Percentiles rank a stretch among this genome's conserved stretches.
Conservation (phyloP, 169 alveolate species). For the Besnoitia besnoiti region DNA sequence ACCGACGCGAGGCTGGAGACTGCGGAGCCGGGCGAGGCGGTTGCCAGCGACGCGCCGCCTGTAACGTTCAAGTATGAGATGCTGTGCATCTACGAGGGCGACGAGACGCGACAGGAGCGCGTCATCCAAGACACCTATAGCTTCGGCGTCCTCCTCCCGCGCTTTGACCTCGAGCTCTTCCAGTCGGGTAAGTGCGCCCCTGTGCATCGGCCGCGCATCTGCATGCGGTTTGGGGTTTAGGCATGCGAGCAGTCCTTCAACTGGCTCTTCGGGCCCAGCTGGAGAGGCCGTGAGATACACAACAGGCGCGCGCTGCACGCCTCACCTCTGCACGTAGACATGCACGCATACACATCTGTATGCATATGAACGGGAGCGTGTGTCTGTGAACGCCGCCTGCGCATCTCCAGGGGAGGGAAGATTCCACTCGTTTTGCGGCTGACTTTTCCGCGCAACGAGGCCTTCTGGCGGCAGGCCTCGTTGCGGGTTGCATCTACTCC, state of each 20-base stretch:
- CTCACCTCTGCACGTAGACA: not conserved
- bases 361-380: too few species aligned
- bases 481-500: too few species aligned
- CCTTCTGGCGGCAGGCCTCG: too few species aligned
- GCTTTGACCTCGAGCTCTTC: conserved; percentile 72
- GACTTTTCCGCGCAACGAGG: too few species aligned
- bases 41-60: conserved; percentile 37
- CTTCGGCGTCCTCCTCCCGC: conserved; percentile 72
- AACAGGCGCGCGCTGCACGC: too few species aligned
- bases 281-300: too few species aligned
- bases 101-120: conserved; percentile 44
- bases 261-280: too few species aligned
- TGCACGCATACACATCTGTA: too few species aligned
- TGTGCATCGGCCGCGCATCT: too few species aligned
- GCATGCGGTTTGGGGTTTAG: not conserved
- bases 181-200: conserved; percentile 71
- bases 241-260: not conserved
- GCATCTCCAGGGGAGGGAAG: too few species aligned
- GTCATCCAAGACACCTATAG: conserved; percentile 72
- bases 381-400: too few species aligned
- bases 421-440: too few species aligned
- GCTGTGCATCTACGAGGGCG: conserved; percentile 69
- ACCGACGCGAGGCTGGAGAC: not conserved
- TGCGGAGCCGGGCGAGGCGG: conserved; percentile 24
- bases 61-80: conserved; percentile 70